Percentiles rank a stretch among this genome's conserved stretches.
phyloP scores from a whole-genome alignment of 345 rosid genomes.

The Melaleuca alternifolia region DNA sequence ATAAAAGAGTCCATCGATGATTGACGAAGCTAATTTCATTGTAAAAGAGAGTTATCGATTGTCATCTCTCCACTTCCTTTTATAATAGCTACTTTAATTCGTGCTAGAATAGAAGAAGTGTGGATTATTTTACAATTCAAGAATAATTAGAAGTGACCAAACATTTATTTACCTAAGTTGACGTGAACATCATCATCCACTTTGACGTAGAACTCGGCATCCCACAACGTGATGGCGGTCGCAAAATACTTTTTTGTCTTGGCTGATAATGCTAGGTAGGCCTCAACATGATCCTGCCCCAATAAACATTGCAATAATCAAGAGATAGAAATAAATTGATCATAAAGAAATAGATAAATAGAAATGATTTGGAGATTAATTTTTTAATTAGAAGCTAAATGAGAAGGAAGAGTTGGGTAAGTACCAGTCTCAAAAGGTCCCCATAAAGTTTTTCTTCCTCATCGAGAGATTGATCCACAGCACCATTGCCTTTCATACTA shows the following conservation, averaged over 20 bases:
- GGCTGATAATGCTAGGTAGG: constrained; percentile 70
- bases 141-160: background rate
- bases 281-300: constrained; percentile 73
- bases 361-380: background rate
- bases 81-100: background rate
- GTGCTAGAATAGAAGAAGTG: background rate
- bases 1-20: too few species aligned
- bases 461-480: constrained; percentile 69
- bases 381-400: background rate
- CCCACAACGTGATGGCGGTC: constrained; percentile 79
- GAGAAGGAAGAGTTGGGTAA: background rate
- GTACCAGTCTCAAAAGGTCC: constrained; percentile 86
- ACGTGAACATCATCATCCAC: constrained; percentile 98
- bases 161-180: constrained; percentile 47
- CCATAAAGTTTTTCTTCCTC: constrained; percentile 57
- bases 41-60: background rate
- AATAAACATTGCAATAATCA: background rate
- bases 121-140: background rate
- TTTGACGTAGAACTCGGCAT: constrained; percentile 81
- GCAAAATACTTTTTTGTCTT: constrained; percentile 75
- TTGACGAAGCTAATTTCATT: background rate
- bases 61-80: background rate
- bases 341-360: background rate
- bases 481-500: constrained; percentile 39
- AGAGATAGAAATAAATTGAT: background rate